Base-by-base conservation (phyloP, 2,329 filamentous ascomycete species). In the Gliomastix tumulicola region DNA sequence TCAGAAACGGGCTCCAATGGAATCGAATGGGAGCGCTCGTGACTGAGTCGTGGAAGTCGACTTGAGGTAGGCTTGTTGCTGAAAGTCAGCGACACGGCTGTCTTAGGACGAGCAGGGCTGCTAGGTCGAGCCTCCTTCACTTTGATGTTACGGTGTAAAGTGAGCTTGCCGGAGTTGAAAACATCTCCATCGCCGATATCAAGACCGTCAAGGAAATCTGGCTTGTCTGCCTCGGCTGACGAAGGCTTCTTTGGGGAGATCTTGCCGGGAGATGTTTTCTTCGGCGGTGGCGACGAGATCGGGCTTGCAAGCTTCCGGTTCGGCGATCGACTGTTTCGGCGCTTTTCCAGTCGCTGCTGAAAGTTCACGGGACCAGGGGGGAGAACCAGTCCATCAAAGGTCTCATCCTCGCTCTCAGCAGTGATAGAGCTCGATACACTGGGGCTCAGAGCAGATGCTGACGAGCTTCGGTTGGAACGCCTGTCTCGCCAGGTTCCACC, bases 1-100 rank as follows among this genome's bases (percentile, higher is more conserved):
- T 97, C 90, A 27, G 88, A 94, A 6, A 97, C 88, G 17, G 90
- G 88, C 54, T 94, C 90, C n/a, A 97, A 71, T 15, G 83, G 82
- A 10, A 60, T 63, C 8, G 84, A 84, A 47, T 79, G 76, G 6
- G 81, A 76, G 36, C 83, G 74, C 51, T 87, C 83, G 57, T 85
- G 81, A 41, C 70, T 71, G 23, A 89, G 83, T 35, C 88, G 78
- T 25, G 90, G 88, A 41, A 95, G 83, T 39, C 88, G 82, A 22
- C 88, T 92, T 21, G 55, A 63, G 10, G 66, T 54, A n/a, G 75
- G 65, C 51, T 89, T 88, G 60, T 85, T 92, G 33, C 87, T 94
- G 55, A 97, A 97, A 7, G 88, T 96, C 42, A 97, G 69, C 11
- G 89, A 90, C 20, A 92, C 84, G 10, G 87, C 81, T 15, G 86